phyloP scores from a whole-genome alignment of 345 rosid species.

The Toxicodendron radicans region DNA sequence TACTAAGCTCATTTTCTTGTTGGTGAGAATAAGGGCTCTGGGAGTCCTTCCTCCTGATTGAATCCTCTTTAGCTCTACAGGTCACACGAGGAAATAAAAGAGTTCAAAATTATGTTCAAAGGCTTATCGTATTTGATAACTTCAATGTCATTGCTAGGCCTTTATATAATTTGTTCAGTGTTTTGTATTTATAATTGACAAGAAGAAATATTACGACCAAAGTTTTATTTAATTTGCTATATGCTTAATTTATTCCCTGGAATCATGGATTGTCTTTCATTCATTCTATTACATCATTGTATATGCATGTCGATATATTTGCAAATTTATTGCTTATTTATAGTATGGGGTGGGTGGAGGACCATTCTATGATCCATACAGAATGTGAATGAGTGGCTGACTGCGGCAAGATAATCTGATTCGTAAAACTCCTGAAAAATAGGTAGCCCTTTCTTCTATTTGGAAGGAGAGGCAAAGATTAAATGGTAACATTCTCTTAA shows the following conservation, averaged over 20 bases:
- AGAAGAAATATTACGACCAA: too few relatives aligned
- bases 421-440: too few relatives aligned
- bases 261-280: neutral
- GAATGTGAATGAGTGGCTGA: too few relatives aligned
- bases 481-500: neutral
- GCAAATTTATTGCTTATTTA: too few relatives aligned
- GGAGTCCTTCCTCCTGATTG: neutral
- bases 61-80: neutral
- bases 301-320: too few relatives aligned
- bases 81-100: neutral
- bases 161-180: neutral
- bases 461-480: constrained; percentile 15
- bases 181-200: neutral
- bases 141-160: neutral
- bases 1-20: constrained; percentile 34
- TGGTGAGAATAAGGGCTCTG: neutral
- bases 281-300: neutral
- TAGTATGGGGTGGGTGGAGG: too few relatives aligned
- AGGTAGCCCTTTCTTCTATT: too few relatives aligned
- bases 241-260: neutral
- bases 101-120: neutral
- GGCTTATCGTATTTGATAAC: neutral
- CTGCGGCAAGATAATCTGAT: too few relatives aligned
- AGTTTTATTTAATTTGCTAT: too few relatives aligned
- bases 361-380: too few relatives aligned